phyloP scores from a whole-genome alignment of 495 filamentous ascomycete species.

The Penicillium macrosclerotiorum region DNA sequence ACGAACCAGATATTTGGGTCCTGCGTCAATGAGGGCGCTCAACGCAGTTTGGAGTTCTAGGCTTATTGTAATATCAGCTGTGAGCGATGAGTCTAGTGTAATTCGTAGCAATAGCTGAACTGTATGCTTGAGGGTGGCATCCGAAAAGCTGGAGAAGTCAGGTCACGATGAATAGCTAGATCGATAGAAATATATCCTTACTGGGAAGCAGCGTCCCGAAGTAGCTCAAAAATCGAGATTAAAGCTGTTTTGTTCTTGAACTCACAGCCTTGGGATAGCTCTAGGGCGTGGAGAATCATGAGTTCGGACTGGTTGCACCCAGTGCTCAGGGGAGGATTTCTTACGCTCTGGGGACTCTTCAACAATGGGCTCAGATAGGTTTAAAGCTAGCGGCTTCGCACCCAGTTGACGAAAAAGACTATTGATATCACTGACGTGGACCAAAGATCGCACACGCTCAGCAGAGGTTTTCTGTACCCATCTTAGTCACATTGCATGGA shows the following conservation, averaged over 20 bases:
- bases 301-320: no score
- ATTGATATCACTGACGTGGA: constrained; percentile 32
- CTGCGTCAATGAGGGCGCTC: constrained; percentile 34
- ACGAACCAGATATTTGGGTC: constrained; percentile 32
- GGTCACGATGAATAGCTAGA: no score
- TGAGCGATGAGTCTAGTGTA: constrained; percentile 53
- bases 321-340: not conserved
- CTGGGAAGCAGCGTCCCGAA: constrained; percentile 1
- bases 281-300: no score
- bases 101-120: constrained; percentile 56
- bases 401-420: constrained; percentile 33
- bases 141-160: constrained; percentile 28
- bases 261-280: not conserved
- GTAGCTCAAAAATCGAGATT: constrained; percentile 20
- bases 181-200: constrained; percentile 9
- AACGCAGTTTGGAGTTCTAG: constrained; percentile 48
- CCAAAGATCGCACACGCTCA: constrained; percentile 24
- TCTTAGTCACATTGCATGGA: not conserved
- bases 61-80: constrained; percentile 36
- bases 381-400: constrained; percentile 31
- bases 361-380: constrained; percentile 20
- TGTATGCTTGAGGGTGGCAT: constrained; percentile 31
- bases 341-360: constrained; percentile 27
- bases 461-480: constrained; percentile 16
- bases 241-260: constrained; percentile 11